Conservation (phyloP, 441 rosid genomes). For the Mallotus repandus region DNA sequence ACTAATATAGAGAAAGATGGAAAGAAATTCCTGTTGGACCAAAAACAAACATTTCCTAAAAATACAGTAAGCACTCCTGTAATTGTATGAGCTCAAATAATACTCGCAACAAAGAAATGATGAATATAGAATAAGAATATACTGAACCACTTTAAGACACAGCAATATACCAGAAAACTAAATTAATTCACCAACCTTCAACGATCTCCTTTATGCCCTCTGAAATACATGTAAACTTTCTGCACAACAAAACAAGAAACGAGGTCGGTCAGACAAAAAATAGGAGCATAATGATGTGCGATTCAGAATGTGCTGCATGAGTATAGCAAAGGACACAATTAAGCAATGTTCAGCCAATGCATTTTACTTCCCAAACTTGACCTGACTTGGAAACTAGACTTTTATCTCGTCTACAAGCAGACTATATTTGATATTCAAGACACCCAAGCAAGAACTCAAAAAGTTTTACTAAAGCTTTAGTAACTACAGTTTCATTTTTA, state of each 20-base stretch:
- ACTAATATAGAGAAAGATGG: not conserved
- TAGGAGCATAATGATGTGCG: not conserved
- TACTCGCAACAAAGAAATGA: slow-evolving; percentile 17
- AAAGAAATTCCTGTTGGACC: not conserved
- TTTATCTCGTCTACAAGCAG: no score
- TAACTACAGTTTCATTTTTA: not conserved
- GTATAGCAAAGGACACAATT: no score
- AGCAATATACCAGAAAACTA: slow-evolving; percentile 15
- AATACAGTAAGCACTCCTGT: slow-evolving; percentile 17
- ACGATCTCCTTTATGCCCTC: slow-evolving; percentile 67
- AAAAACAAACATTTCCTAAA: slow-evolving; percentile 5
- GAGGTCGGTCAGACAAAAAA: not conserved
- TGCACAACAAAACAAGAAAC: slow-evolving; percentile 34
- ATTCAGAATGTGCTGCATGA: not conserved
- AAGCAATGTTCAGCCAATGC: no score
- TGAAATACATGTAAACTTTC: slow-evolving; percentile 81
- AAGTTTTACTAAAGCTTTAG: no score
- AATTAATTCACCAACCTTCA: not conserved
- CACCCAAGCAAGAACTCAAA: no score
- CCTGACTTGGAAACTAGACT: no score
- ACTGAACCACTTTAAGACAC: slow-evolving; percentile 16
- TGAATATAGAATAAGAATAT: slow-evolving; percentile 23
- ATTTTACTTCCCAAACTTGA: no score
- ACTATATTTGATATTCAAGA: no score
- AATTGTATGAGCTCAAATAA: slow-evolving; percentile 13